Evolutionary conservation across 164 flowering plant species (phyloP).

Genomic region (Euptelea pleiosperma): DNA sequence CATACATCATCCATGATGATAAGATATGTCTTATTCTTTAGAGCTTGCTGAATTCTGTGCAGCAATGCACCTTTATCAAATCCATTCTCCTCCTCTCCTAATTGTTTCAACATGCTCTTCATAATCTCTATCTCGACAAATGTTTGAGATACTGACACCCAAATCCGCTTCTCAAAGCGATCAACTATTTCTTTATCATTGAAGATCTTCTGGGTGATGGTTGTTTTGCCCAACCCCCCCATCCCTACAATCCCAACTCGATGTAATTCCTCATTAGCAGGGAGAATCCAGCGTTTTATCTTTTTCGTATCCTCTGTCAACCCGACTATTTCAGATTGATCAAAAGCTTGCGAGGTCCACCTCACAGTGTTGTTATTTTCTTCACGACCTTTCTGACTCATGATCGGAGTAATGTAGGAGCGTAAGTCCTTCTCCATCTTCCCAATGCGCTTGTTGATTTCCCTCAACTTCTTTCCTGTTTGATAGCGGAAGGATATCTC

Average conservation of each 20-base stretch:
- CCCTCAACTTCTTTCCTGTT: constrained; percentile 19
- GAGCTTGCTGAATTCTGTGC: constrained; percentile 4
- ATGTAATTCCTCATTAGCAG: not conserved
- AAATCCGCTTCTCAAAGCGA: constrained; percentile 6
- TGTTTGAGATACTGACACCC: constrained; percentile 20
- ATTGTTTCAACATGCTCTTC: constrained; percentile 18
- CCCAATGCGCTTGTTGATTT: constrained; percentile 9
- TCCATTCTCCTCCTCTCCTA: not conserved
- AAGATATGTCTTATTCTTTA: constrained; percentile 11
- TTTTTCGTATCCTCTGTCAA: constrained; percentile 4
- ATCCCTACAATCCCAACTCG: constrained; percentile 21
- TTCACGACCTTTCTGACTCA: not conserved
- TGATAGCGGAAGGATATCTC: constrained; percentile 4
- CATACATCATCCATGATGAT: constrained; percentile 20
- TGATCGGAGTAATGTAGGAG: not conserved
- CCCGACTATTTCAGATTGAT: constrained; percentile 14
- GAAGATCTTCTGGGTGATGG: constrained; percentile 12
- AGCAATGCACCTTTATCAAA: not conserved
- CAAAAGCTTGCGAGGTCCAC: constrained; percentile 10
- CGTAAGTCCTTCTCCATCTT: constrained; percentile 10
- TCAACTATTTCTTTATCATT: not conserved
- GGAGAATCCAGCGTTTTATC: constrained; percentile 20
- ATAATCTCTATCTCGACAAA: constrained; percentile 10
- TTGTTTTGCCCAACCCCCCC: constrained; percentile 26
- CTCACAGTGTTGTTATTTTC: not conserved